phyloP scores from a whole-genome alignment of 352 stramenopile genomes.

The Halophytophthora batemanensis region DNA sequence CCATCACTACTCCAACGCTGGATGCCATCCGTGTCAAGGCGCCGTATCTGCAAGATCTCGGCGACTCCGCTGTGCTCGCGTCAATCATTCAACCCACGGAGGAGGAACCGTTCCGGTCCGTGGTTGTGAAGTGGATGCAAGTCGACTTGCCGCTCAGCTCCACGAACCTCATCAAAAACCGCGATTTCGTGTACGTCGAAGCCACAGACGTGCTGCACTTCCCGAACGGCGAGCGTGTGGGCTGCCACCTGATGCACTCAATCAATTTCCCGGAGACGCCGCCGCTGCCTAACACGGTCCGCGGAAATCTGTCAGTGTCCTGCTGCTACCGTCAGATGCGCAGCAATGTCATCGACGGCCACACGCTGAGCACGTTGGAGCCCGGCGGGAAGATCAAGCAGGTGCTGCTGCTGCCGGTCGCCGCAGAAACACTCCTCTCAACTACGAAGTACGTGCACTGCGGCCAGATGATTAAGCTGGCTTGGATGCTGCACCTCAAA shows the following conservation, averaged over 20 bases:
- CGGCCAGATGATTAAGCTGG: conserved; percentile 43
- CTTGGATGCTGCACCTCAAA: conserved; percentile 18
- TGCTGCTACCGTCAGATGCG: conserved; percentile 34
- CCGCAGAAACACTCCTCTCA: conserved; percentile 21
- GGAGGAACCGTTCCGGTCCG: conserved; percentile 34
- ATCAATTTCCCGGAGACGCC: conserved; percentile 32
- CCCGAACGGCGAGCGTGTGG: conserved; percentile 35
- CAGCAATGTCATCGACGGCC: conserved; percentile 38
- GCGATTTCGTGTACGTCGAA: conserved; percentile 58
- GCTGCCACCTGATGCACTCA: conserved; percentile 60
- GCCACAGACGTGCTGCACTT: conserved; percentile 34
- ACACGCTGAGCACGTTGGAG: conserved; percentile 22
- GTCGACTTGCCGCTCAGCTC: conserved; percentile 22
- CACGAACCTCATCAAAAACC: conserved; percentile 42
- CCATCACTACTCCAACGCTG: conserved; percentile 30
- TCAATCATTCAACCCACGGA: conserved; percentile 24
- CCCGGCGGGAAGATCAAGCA: conserved; percentile 21
- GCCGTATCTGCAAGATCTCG: conserved; percentile 36
- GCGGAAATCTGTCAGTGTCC: conserved; percentile 45
- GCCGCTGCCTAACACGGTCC: conserved; percentile 20
- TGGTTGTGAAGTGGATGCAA: conserved; percentile 47
- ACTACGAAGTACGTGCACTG: conserved; percentile 24
- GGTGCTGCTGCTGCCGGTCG: conserved; percentile 25
- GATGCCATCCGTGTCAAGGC: conserved; percentile 46
- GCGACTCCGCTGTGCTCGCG: conserved; percentile 35